Evolutionary conservation across 2,329 filamentous ascomycete genomes (phyloP).

Genomic region (Trichoderma lentiforme): DNA sequence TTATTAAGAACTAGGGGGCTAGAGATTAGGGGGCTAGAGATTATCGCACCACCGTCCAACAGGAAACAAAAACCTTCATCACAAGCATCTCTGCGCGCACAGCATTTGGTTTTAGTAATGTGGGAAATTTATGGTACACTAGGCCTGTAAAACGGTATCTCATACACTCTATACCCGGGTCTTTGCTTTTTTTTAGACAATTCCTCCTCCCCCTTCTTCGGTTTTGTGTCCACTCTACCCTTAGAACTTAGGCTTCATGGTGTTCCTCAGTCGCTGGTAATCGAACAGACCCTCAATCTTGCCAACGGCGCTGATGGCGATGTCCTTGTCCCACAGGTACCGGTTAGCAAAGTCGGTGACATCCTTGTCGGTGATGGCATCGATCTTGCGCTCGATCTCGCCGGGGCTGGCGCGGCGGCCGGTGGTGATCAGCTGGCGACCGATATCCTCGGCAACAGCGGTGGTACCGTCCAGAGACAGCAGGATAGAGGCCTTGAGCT

Average conservation of each 20-base stretch:
- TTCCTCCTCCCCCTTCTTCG: constrained; percentile 25
- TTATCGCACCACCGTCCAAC: neutral
- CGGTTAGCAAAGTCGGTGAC: constrained; percentile 94
- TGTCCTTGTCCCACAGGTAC: constrained; percentile 96
- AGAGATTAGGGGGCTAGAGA: no score
- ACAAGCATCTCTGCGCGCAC: constrained; percentile 30
- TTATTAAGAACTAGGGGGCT: neutral
- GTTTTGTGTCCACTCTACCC: constrained; percentile 26
- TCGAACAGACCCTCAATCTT: constrained; percentile 82
- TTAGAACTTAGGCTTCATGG: constrained; percentile 79
- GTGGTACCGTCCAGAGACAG: constrained; percentile 97
- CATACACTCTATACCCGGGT: constrained; percentile 55
- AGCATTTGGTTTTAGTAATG: constrained; percentile 35
- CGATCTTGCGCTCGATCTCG: constrained; percentile 91
- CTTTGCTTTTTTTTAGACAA: constrained; percentile 34
- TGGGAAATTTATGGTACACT: constrained; percentile 53
- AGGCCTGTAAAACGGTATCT: constrained; percentile 49
- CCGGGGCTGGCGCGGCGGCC: constrained; percentile 85
- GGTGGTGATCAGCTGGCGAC: constrained; percentile 96
- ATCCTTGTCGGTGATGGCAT: constrained; percentile 88
- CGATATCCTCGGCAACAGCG: constrained; percentile 95
- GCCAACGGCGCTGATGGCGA: constrained; percentile 90
- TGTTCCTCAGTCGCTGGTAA: constrained; percentile 75
- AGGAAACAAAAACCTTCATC: neutral
- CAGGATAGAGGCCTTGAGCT: constrained; percentile 97